Base-by-base conservation (phyloP, 805 yeast genomes). In the Novakomyces olei region DNA sequence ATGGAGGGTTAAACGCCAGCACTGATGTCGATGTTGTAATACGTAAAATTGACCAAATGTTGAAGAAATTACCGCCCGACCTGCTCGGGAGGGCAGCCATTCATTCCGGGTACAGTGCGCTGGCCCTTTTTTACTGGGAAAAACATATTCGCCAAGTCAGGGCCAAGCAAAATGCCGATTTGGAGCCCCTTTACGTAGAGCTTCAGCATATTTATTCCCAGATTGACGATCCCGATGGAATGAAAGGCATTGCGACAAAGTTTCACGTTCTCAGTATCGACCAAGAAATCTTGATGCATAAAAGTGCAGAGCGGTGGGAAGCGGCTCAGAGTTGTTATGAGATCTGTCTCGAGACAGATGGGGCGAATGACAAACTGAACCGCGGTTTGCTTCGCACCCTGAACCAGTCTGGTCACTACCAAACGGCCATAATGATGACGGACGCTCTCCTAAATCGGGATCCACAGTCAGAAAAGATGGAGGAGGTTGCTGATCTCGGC, bases 71-170 rank as follows among this genome's bases (percentile, higher is more conserved):
- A n/a, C 40, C 38, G 3, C 37, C 27, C 19, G 70, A 67, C 24
- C 46, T 76, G 15, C 58, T 88, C 43, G 94, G 93, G 0, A 58
- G 62, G 23, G 60, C 88, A 33, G 75, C 95, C 0, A 64, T 80
- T 1, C 80, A 80, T 40, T 77, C 91, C 38, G 77, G 70, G 29
- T 72, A 91, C 0, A 80, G 69, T 46, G 95, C 91, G 40, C 59
- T 96, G 29, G 81, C 96, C 0, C 69, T 85, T 5, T 56, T 83
- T 33, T 80, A 79, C 47, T 58, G 78, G 44, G 99, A 88, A 42
- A 78, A 78, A 44, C 69, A 76, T 38, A 66, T 65, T 37, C 54
- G 81, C 24, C 46, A 48, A 32, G 53, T 41, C 14, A 54, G 49
- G 1, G 41, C 44, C 26, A 43, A 47, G 1, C 39, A 41, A 15